Conservation (phyloP, 2,329 filamentous ascomycete species). For the Xylaria sp. region DNA sequence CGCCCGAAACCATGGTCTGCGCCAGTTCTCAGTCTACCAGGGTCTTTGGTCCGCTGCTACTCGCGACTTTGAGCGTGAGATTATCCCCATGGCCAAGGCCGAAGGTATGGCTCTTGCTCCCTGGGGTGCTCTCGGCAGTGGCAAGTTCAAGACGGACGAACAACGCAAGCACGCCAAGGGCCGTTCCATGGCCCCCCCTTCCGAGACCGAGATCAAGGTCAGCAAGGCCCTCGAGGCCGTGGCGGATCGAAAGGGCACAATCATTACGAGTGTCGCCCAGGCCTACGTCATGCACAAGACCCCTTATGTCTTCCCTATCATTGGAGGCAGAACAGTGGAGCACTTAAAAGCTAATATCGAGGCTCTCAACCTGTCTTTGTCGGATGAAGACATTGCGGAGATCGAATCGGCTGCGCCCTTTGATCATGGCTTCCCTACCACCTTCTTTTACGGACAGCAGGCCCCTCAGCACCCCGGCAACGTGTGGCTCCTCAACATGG, state of each 20-base stretch:
- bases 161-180: conserved; percentile 44
- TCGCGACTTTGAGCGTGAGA: conserved; percentile 67
- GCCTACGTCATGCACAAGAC: conserved; percentile 49
- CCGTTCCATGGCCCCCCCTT: conserved; percentile 34
- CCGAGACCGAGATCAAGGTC: conserved; percentile 48
- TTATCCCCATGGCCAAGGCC: conserved; percentile 58
- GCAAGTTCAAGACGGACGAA: conserved; percentile 41
- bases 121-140: conserved; percentile 55
- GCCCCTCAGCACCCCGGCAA: conserved; percentile 36
- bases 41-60: conserved; percentile 56
- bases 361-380: conserved; percentile 46
- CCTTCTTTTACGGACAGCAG: conserved; percentile 45
- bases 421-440: conserved; percentile 51
- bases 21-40: conserved; percentile 65
- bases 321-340: conserved; percentile 48
- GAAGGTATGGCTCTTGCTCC: conserved; percentile 58
- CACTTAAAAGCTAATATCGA: conserved; percentile 52
- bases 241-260: conserved; percentile 46
- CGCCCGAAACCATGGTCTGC: conserved; percentile 63
- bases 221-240: conserved; percentile 57
- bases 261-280: conserved; percentile 54
- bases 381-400: conserved; percentile 46
- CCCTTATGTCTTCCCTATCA: conserved; percentile 48
- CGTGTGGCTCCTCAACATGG: conserved; percentile 42
- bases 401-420: conserved; percentile 51